Evolutionary conservation across 768 basidiomycete species (phyloP).

Genomic region (Suillus occidentalis): DNA sequence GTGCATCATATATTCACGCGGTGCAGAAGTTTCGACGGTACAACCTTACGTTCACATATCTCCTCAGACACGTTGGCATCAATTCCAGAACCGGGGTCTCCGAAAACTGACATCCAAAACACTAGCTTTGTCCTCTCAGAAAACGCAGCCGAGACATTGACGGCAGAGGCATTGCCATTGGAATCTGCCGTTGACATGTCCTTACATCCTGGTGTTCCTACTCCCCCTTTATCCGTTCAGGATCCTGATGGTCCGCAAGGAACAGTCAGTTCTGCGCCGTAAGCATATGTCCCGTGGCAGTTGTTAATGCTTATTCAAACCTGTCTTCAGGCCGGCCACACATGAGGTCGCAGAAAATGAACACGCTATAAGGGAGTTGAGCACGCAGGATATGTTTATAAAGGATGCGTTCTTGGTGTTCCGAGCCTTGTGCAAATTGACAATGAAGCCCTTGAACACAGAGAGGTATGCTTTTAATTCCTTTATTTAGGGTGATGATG

Average conservation of each 20-base stretch:
- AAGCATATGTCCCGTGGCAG: neutral
- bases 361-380: constrained; percentile 46
- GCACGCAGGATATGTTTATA: constrained; percentile 85
- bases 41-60: constrained; percentile 19
- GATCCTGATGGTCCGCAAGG: neutral
- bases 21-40: constrained; percentile 45
- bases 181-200: neutral
- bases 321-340: neutral
- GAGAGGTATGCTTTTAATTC: constrained; percentile 66
- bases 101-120: neutral
- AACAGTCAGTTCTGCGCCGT: neutral
- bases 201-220: neutral
- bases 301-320: neutral
- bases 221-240: too few species aligned
- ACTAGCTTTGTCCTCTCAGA: neutral
- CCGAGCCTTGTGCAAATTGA: constrained; percentile 93
- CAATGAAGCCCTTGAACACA: constrained; percentile 93
- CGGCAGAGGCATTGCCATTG: neutral
- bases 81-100: neutral
- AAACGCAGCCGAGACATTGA: neutral
- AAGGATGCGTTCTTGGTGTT: constrained; percentile 99
- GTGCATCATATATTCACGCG: constrained; percentile 94
- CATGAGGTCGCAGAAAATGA: constrained; percentile 9
- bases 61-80: constrained; percentile 24
- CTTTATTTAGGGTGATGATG: constrained; percentile 8